Evolutionary conservation across 2,329 filamentous ascomycete species (phyloP), one percentile per base, ranked within the genome.

Genomic region (Phoma sp.): DNA sequence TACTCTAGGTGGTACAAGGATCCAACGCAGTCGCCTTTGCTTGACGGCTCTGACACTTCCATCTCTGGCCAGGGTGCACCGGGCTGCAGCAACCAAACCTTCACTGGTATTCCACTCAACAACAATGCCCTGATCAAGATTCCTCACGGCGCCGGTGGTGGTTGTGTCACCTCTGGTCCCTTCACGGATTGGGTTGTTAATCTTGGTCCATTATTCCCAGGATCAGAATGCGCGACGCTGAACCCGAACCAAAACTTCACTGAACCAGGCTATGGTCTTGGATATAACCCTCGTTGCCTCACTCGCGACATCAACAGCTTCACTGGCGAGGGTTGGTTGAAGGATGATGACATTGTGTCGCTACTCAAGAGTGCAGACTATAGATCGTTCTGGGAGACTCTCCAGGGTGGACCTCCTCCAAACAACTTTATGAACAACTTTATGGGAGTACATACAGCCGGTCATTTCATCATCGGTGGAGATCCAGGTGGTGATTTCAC

Each of bases 21-120:
- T 51, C 70, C 71, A 1, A 62, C 69, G 61, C 77, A 78, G 38
- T 83, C 82, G 1, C 80, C 83, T 14, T 67, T 87, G 46, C 86
- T 87, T 58, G 82, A 84, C 59, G 84, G 84, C 42, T 81, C 78
- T 60, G 79, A 79, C 21, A 82, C 80, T 49, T 75, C 78, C 33
- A 72, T 75, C 51, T 62, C 78, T 32, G 80, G 82, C 17, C 80
- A 84, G 55, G 82, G 83, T 29, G 69, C 59, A 26, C 70, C 71
- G 36, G 53, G 53, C 12, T 59, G 57, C 46, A 56, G 46, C 20
- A 59, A 59, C 42, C 57, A 59, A 25, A 53, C 57, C 0, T 53
- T 50, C 25, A 53, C 38, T 1, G 57, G 57, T 4, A 63, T 68
- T 10, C 51, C 62, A 9, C 66, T 71, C 26, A 50, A 53, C 30